Percentiles rank a stretch among this genome's conserved stretches.
phyloP scores from a whole-genome alignment of 371 early-diverging fungal species.

The Mortierella sp. region DNA sequence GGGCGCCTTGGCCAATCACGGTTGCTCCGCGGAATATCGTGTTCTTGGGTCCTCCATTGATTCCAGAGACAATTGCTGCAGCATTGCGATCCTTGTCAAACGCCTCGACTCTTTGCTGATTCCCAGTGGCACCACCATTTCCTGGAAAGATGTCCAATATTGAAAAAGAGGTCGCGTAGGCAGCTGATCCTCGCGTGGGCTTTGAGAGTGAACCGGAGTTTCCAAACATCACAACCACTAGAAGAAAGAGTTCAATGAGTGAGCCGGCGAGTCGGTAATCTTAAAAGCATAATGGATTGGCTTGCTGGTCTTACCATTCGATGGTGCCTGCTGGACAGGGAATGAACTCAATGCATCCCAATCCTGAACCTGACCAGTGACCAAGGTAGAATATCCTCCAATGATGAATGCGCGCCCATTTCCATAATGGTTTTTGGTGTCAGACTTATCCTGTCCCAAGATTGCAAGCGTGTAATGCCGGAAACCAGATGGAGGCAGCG shows the following conservation, averaged over 20 bases:
- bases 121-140: slow-evolving; percentile 28
- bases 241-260: too few species aligned
- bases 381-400: slow-evolving; percentile 46
- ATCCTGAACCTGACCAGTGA: slow-evolving; percentile 37
- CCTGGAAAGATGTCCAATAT: slow-evolving; percentile 30
- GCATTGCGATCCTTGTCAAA: slow-evolving; percentile 9
- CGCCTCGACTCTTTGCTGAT: slow-evolving; percentile 16
- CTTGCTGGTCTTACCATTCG: slow-evolving; percentile 26
- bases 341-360: slow-evolving; percentile 45
- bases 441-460: slow-evolving; percentile 34
- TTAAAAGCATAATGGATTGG: too few species aligned
- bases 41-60: slow-evolving; percentile 30
- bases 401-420: slow-evolving; percentile 37
- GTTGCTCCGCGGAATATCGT: slow-evolving; percentile 37
- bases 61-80: slow-evolving; percentile 4
- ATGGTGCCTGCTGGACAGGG: slow-evolving; percentile 50
- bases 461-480: slow-evolving; percentile 42
- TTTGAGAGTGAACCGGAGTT: slow-evolving; percentile 23
- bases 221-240: slow-evolving; percentile 49
- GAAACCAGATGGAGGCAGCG: slow-evolving; percentile 40
- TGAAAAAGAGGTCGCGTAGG: slow-evolving; percentile 19
- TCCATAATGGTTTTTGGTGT: slow-evolving; percentile 24
- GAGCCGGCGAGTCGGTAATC: too few species aligned
- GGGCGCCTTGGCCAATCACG: slow-evolving; percentile 30
- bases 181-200: slow-evolving; percentile 33